Percentiles rank a stretch among this genome's conserved stretches.
phyloP scores from a whole-genome alignment of 805 yeast species.

The Zygosaccharomyces gambellarensis region DNA sequence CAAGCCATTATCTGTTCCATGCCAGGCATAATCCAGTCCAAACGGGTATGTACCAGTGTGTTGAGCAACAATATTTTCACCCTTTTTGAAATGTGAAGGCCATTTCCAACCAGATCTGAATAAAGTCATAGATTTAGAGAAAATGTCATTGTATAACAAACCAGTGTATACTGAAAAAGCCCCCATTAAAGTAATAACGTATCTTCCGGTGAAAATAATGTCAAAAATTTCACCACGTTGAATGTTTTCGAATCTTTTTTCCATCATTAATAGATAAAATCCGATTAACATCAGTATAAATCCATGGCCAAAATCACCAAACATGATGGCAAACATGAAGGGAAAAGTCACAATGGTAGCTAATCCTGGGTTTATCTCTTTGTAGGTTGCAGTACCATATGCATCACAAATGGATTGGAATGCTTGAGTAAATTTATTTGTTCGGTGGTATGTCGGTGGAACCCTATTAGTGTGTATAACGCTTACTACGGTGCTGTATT shows the following conservation, averaged over 20 bases:
- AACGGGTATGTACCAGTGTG: conserved; percentile 67
- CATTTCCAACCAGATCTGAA: conserved; percentile 91
- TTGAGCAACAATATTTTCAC: conserved; percentile 64
- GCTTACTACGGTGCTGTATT: conserved; percentile 52
- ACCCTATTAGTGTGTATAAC: conserved; percentile 69
- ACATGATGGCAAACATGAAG: conserved; percentile 98
- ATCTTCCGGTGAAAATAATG: conserved; percentile 93
- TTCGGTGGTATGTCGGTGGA: conserved; percentile 92
- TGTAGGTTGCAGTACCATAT: conserved; percentile 87
- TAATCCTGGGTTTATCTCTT: conserved; percentile 93
- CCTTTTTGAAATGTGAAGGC: conserved; percentile 70
- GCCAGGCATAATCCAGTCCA: conserved; percentile 96
- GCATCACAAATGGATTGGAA: conserved; percentile 94
- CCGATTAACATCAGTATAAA: conserved; percentile 75
- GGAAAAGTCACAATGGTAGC: conserved; percentile 96
- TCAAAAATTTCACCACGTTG: conserved; percentile 90
- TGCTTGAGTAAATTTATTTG: conserved; percentile 91
- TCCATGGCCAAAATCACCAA: conserved; percentile 98
- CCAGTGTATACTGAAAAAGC: conserved; percentile 94
- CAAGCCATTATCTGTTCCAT: conserved; percentile 88
- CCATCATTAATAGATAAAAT: conserved; percentile 63
- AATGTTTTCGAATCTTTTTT: conserved; percentile 59
- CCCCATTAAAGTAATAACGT: conserved; percentile 89
- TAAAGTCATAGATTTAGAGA: conserved; percentile 83
- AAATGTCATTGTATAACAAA: conserved; percentile 84